Evolutionary conservation across 1,139 yeast species (phyloP), one percentile per base, ranked within the genome.

Genomic region (Sugiyamaella neomexicana): DNA sequence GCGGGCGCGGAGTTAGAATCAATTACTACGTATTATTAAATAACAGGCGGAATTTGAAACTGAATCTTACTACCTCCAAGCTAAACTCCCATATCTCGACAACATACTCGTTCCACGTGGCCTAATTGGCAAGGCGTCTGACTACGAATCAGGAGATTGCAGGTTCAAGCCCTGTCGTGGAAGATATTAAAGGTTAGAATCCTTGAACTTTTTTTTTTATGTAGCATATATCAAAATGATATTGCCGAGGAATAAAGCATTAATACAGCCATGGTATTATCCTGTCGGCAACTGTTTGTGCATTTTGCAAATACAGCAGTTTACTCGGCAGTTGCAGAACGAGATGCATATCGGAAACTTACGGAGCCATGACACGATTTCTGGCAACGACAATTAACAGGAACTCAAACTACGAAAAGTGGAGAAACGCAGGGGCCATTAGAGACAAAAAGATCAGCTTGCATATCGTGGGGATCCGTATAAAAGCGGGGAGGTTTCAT

Each of bases 101-200:
- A 3, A 20, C 25, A 20, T 20, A 20, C 3, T 20, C 25, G 47
- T 44, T 44, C 47, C 47, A 44, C 47, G 47, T 44, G 47, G 47
- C 47, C 47, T 44, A 44, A 44, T 44, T 44, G 47, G 47, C 47
- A 44, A 44, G 47, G 47, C 47, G 47, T 44, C 47, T 44, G 47
- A 44, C 47, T 44, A 44, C 47, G 47, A 44, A 44, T 44, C 47
- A 44, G 47, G 47, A 44, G 47, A 44, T 44, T 44, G 47, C 47
- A 44, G 47, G 47, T 44, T 44, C 47, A 32, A 44, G 47, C 47
- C 47, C 47, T 44, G 47, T 44, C 47, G 47, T 44, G 47, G 47
- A 44, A 44, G 47, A n/a, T 5, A 13, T 2, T 32, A 17, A 10
- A 32, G 47, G 47, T 44, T 44, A 15, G 16, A 44, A 17, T 16